Evolutionary conservation across 176 grass and related monocot species (phyloP), one percentile per base, ranked within the genome.

Genomic region (Cenchrus purpureus): DNA sequence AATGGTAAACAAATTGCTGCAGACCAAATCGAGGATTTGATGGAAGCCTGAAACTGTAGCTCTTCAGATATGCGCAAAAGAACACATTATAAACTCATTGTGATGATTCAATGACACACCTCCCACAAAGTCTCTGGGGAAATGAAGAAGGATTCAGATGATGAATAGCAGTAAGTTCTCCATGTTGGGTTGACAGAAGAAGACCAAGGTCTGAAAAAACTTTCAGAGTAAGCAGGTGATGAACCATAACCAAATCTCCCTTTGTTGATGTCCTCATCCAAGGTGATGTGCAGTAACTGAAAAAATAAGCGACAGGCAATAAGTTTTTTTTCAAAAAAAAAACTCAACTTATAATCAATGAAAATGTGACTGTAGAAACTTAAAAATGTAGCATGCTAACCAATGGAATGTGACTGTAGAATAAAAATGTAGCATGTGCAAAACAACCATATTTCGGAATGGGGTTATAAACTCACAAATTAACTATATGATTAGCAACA

Each of bases 81-180:
- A 28, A 0, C 34, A 12, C 74, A 76, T 40, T 60, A 84, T 51
- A 74, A 49, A 5, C 51, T 74, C 15, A 67, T 63, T 73, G 49
- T 28, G 16, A 32, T 77, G 67, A 32, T 86, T 73, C 10, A 42
- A 52, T 74, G 51, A 81, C 77, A 86, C 65, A 98, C 97, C 93
- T 98, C 93, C 97, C 97, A 98, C 75, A 98, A 91, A 80, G 88
- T 91, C 71, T 96, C 81, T 63, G 97, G 90, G 65, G 91, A 88
- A 79, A 92, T 83, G 77, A 82, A 73, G 50, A 52, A 89, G 19
- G 86, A 59, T 66, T 83, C 86, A 17, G 85, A 88, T 70, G 92
- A 92, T 3, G 87, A 92, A 88, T 56, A 80, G 55, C 90, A 98
- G 75, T 69, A 85, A 90, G 90, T 71, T 70, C 53, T 91, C 93